Base-by-base conservation (phyloP, 768 basidiomycete genomes). In the Amanita rubescens region DNA sequence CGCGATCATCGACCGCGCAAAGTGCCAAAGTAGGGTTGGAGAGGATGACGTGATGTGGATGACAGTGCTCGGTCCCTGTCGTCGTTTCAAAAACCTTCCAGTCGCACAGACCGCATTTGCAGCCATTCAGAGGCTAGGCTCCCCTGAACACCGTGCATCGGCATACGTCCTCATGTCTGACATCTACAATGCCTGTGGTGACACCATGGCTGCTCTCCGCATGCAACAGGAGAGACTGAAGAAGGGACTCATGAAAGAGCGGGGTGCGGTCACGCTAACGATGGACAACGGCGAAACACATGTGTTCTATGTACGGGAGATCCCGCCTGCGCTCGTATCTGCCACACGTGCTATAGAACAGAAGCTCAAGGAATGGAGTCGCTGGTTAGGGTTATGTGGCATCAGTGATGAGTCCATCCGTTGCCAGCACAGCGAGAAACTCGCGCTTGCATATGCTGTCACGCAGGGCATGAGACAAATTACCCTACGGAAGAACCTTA, bases 1-100 rank as follows among this genome's bases (percentile, higher is more conserved):
- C 49, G 59, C 59, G 44, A 59, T 59, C 54, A 61, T 61, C 56
- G 60, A 61, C 53, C 60, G 58, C 43, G 59, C 60, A 54, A 59
- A 61, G 56, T 54, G 39, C 54, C 60, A 61, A 59, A 54, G 53
- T 22, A 12, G n/a, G 22, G 55, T 58, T 50, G 59, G 60, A 58
- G 60, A 61, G 49, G 60, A 61, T 39, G 60, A 58, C 35, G 60
- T 61, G 56, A 61, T 61, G 59, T 61, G 60, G 60, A 61, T 61
- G 59, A 60, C 59, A 32, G 60, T 61, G 41, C 59, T 60, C 46
- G 59, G 60, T 55, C 60, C 60, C 49, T 61, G 60, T 59, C 59
- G 59, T 54, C 60, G 51, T 58, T 61, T 61, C 59, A 61, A 61
- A 57, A 60, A 60, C 47, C 46, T 61, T 33, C 54, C 59, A 45